Percentiles rank a stretch among this genome's conserved stretches.
These are phyloP conservation scores for Chionographis japonica DNA, from an alignment of 106 monocot species.

Conservation along the genomic window DNA sequence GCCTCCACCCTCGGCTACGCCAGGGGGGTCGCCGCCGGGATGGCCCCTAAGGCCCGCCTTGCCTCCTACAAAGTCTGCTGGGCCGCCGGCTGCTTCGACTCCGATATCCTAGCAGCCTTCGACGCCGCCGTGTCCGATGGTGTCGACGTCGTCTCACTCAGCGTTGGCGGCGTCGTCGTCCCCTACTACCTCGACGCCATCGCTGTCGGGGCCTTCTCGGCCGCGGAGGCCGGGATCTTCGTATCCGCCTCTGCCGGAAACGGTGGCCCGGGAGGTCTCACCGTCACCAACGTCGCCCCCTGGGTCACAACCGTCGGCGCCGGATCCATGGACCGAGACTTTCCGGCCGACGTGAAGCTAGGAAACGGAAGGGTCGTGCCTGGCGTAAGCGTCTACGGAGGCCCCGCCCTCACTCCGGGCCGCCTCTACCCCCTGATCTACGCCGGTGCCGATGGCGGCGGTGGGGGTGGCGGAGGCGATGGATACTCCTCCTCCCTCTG, in stretches of 20 bases:
- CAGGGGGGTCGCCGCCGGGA: constrained; percentile 74
- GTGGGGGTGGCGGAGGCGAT: constrained; percentile 29
- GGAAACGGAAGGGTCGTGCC: constrained; percentile 47
- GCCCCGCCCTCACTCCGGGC: constrained; percentile 32
- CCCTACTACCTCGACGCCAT: constrained; percentile 88
- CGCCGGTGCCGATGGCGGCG: constrained; percentile 29
- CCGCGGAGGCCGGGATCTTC: constrained; percentile 69
- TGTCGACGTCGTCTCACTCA: constrained; percentile 69
- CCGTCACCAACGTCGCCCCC: constrained; percentile 83
- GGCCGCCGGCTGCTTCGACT: constrained; percentile 81
- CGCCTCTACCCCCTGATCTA: constrained; percentile 53
- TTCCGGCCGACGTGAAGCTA: constrained; percentile 72
- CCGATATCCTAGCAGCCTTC: constrained; percentile 92
- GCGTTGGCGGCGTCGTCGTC: constrained; percentile 81
- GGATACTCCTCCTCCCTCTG: constrained; percentile 80
- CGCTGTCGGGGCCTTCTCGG: constrained; percentile 74
- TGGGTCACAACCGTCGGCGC: constrained; percentile 95
- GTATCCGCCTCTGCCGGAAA: constrained; percentile 90
- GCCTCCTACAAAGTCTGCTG: constrained; percentile 90
- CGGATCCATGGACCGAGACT: constrained; percentile 87
- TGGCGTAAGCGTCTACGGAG: constrained; percentile 78
- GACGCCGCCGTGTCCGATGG: constrained; percentile 79
- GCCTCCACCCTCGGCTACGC: constrained; percentile 86
- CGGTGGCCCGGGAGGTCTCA: constrained; percentile 76
- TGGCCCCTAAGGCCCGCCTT: constrained; percentile 86